Percentiles rank a stretch among this genome's conserved stretches.
Conservation (phyloP, 1,139 yeast genomes). For the Dujonia santamariae region DNA sequence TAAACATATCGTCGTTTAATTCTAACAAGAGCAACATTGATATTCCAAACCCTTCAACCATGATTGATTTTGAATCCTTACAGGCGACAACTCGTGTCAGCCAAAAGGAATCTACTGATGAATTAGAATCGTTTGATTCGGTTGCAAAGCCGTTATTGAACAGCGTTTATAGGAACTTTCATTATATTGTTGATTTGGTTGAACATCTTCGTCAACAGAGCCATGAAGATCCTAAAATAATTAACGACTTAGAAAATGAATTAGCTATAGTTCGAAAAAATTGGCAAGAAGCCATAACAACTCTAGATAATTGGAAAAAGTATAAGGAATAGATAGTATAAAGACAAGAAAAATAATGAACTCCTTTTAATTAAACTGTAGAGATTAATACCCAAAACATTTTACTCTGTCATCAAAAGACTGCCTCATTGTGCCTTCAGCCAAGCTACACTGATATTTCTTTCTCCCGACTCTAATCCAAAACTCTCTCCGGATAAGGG, state of each 20-base stretch:
- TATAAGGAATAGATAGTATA: too few species aligned
- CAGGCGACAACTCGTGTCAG: slow-evolving; percentile 11
- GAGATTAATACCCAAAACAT: too few species aligned
- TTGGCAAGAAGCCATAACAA: slow-evolving; percentile 44
- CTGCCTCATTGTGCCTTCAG: too few species aligned
- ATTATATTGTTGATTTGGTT: slow-evolving; percentile 23
- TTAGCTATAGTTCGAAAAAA: slow-evolving; percentile 35
- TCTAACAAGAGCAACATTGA: slow-evolving; percentile 10
- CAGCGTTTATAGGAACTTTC: slow-evolving; percentile 27
- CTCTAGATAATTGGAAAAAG: slow-evolving; percentile 48
- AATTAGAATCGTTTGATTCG: slow-evolving; percentile 37
- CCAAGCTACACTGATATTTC: too few species aligned
- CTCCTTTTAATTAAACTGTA: too few species aligned
- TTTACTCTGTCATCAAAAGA: too few species aligned
- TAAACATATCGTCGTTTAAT: slow-evolving; percentile 19
- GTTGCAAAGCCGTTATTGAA: slow-evolving; percentile 34
- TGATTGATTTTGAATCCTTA: slow-evolving; percentile 22
- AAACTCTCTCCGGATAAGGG: too few species aligned
- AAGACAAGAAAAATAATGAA: too few species aligned
- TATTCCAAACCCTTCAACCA: slow-evolving; percentile 34
- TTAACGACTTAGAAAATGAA: slow-evolving; percentile 32
- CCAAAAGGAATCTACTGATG: slow-evolving; percentile 18
- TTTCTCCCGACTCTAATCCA: too few species aligned
- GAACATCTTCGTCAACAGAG: slow-evolving; percentile 14
- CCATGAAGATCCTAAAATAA: slow-evolving; percentile 11